These are phyloP conservation scores for Sphaerobolus stellatus DNA, from an alignment of 1,284 basidiomycete species.

Conservation along the genomic window DNA sequence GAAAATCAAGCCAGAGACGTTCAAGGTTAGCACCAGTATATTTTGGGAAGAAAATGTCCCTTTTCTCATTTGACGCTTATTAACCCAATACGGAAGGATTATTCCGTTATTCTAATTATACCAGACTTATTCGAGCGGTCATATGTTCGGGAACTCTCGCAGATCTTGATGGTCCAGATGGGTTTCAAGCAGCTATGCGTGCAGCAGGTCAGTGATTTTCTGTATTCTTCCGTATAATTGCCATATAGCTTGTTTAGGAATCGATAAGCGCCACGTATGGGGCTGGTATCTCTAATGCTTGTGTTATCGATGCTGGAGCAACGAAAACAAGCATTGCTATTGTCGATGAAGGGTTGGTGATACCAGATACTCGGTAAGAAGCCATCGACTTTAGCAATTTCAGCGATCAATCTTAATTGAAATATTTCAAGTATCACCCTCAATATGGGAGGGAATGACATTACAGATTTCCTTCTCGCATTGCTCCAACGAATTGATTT, in stretches of 20 bases:
- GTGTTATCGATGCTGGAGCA: conserved; percentile 94
- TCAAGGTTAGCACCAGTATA: conserved; percentile 50
- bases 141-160: conserved; percentile 80
- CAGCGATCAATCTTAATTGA: conserved; percentile 4
- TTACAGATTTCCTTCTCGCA: conserved; percentile 85
- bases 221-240: background rate
- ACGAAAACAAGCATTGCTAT: conserved; percentile 85
- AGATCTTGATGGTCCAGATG: conserved; percentile 77
- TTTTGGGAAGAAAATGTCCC: conserved; percentile 1
- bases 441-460: conserved; percentile 90
- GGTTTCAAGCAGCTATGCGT: conserved; percentile 90
- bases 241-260: conserved; percentile 54
- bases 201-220: conserved; percentile 64
- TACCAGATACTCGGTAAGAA: conserved; percentile 81
- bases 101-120: conserved; percentile 86
- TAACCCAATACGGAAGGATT: conserved; percentile 52
- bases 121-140: conserved; percentile 88
- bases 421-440: conserved; percentile 66
- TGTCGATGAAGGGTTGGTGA: conserved; percentile 91
- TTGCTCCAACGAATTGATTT: conserved; percentile 82
- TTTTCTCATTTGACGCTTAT: conserved; percentile 1
- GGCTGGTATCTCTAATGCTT: conserved; percentile 91
- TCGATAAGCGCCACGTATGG: conserved; percentile 93
- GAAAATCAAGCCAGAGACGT: conserved; percentile 54
- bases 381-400: conserved; percentile 3